A percentile compares a stretch with the other conserved stretches of the same genome.
Evolutionary conservation across 345 rosid species (phyloP).

Genomic region (Salix caprea): DNA sequence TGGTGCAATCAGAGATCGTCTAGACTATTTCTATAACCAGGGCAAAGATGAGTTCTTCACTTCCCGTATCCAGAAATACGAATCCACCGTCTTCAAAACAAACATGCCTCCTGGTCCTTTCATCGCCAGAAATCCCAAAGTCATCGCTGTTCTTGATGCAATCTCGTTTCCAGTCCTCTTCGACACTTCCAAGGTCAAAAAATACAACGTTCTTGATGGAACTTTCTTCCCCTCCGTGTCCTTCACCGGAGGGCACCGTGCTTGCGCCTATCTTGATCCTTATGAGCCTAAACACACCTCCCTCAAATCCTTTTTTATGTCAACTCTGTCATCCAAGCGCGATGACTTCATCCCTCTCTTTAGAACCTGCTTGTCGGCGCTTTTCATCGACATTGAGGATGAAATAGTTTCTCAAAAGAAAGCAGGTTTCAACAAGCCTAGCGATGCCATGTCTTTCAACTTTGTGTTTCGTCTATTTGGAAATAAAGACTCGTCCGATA

Average conservation of each 20-base stretch:
- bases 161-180: constrained; percentile 40
- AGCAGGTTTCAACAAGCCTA: constrained; percentile 5
- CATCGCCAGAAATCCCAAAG: constrained; percentile 26
- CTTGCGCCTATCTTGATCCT: constrained; percentile 41
- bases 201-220: constrained; percentile 31
- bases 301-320: constrained; percentile 28
- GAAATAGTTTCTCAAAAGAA: neutral
- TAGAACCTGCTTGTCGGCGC: constrained; percentile 10
- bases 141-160: constrained; percentile 35
- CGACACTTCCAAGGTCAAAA: constrained; percentile 42
- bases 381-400: constrained; percentile 32
- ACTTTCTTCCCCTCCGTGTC: constrained; percentile 40
- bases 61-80: constrained; percentile 17
- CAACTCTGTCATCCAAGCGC: constrained; percentile 14
- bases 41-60: constrained; percentile 36
- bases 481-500: constrained; percentile 19
- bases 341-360: constrained; percentile 30
- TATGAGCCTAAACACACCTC: constrained; percentile 34
- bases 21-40: constrained; percentile 45
- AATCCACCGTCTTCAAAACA: constrained; percentile 34
- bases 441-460: constrained; percentile 17
- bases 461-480: constrained; percentile 20
- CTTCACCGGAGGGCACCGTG: constrained; percentile 41
- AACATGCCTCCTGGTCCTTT: constrained; percentile 59
- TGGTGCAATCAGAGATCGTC: constrained; percentile 41